Evolutionary conservation across 2,329 filamentous ascomycete genomes (phyloP), one percentile per base, ranked within the genome.

Genomic region (Penicillium sp.): DNA sequence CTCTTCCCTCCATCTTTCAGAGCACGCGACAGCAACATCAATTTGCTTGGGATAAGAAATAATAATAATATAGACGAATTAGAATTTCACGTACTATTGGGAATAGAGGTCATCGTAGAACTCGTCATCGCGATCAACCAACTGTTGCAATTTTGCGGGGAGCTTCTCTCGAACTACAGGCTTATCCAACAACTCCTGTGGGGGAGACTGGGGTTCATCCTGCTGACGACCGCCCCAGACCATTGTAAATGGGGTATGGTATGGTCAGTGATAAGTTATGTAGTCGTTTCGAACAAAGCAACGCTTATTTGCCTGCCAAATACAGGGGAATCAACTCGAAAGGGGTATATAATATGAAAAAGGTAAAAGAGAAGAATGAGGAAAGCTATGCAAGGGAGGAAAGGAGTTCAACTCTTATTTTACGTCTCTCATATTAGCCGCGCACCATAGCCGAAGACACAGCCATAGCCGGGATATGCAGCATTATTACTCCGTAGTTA

Each of bases 31-130:
- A 23, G 45, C n/a, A 31, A 46, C 40, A n/a, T 31, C n/a, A 38
- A 25, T 25, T 29, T 38, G 3, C 40, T 38, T 41, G 37, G 6
- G 37, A 23, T 16, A 4, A 8, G 16, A 34, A 23, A 42, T 27
- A 27, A 27, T 27, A 31, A 37, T 21, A 49, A 31, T 3, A 37
- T 9, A 42, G n/a, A 25, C 16, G 2, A 23, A 32, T 15, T 13
- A 18, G 27, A 39, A 29, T 27, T 34, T 23, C 3, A 82, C 87
- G 60, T 82, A 92, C 89, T 87, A 86, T 75, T 90, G 89, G 55
- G 91, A 86, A 60, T 89, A 86, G 37, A 95, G 73, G 56, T 90
- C 84, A 56, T 91, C 88, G 72, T 90, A 89, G 65, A 91, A 86
- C 65, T 85, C 86, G 32, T 90, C 88, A 10, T 96, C 80, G 52